These are phyloP conservation scores for Globisporangium nunn DNA, from an alignment of 352 stramenopile genomes.

Conservation along the genomic window DNA sequence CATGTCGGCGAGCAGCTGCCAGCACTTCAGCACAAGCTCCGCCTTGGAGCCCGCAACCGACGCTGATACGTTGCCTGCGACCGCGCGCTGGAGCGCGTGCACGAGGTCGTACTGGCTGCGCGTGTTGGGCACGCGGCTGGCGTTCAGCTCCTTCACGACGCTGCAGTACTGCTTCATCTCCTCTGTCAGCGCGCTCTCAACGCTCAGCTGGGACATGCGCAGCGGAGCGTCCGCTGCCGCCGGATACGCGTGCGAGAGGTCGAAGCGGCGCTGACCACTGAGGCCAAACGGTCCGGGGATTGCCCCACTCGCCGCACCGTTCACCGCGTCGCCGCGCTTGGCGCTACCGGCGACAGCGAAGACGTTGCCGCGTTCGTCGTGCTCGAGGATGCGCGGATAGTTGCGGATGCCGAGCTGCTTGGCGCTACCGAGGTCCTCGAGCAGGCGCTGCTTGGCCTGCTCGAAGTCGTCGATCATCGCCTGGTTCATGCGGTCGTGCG, in stretches of 20 bases:
- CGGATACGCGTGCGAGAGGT: conserved; percentile 26
- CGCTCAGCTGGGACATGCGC: conserved; percentile 56
- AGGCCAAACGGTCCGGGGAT: conserved; percentile 32
- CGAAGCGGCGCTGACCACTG: conserved; percentile 44
- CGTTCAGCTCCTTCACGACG: conserved; percentile 69
- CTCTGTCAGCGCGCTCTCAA: conserved; percentile 67
- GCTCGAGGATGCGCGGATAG: conserved; percentile 53
- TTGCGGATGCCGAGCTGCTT: conserved; percentile 65
- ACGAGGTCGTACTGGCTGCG: conserved; percentile 70
- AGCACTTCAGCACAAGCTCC: conserved; percentile 75
- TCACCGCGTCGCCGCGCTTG: conserved; percentile 18
- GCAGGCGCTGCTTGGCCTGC: conserved; percentile 56
- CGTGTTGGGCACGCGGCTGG: conserved; percentile 52
- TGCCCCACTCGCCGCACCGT: conserved; percentile 11
- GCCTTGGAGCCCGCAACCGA: conserved; percentile 58
- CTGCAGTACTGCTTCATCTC: conserved; percentile 80
- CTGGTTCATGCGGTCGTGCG: conserved; percentile 80
- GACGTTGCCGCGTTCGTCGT: conserved; percentile 34
- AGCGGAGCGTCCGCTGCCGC: conserved; percentile 21
- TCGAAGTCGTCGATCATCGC: conserved; percentile 87
- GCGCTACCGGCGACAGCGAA: conserved; percentile 33
- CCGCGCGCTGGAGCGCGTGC: conserved; percentile 44
- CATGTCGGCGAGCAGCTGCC: conserved; percentile 69
- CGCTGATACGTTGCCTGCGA: conserved; percentile 45
- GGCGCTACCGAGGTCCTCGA: conserved; percentile 61